Evolutionary conservation across 805 yeast genomes (phyloP).

Genomic region (Candida piceae): DNA sequence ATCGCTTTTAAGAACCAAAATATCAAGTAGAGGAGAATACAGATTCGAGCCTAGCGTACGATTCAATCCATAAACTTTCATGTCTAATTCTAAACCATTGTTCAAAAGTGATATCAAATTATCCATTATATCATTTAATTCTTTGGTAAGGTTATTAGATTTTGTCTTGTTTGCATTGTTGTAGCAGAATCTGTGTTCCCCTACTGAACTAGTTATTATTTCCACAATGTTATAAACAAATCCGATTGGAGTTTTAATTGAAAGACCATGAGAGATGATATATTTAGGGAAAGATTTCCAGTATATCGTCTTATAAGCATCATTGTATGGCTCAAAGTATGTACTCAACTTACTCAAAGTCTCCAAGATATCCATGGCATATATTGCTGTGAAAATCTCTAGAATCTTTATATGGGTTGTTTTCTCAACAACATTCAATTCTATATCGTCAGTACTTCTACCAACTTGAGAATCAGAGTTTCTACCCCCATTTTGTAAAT

Average conservation of each 20-base stretch:
- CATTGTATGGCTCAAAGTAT: slow-evolving; percentile 20
- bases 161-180: slow-evolving; percentile 16
- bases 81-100: slow-evolving; percentile 39
- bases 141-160: slow-evolving; percentile 9
- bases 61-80: slow-evolving; percentile 50
- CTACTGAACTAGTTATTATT: slow-evolving; percentile 41
- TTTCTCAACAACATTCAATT: slow-evolving; percentile 22
- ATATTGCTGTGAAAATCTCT: slow-evolving; percentile 45
- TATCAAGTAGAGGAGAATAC: slow-evolving; percentile 38
- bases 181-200: slow-evolving; percentile 27
- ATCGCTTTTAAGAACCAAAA: slow-evolving; percentile 33
- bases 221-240: slow-evolving; percentile 50
- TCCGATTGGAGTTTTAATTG: slow-evolving; percentile 49
- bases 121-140: slow-evolving; percentile 17
- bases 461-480: slow-evolving; percentile 4
- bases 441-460: slow-evolving; percentile 11
- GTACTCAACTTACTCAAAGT: slow-evolving; percentile 30
- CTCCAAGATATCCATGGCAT: slow-evolving; percentile 55
- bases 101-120: slow-evolving; percentile 24
- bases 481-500: slow-evolving; percentile 6
- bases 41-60: slow-evolving; percentile 47
- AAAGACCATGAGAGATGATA: slow-evolving; percentile 36
- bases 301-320: slow-evolving; percentile 25
- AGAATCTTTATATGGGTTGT: slow-evolving; percentile 43
- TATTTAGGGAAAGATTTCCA: slow-evolving; percentile 31